These are phyloP conservation scores for Reutealis trisperma DNA, from an alignment of 345 rosid species.

Conservation along the genomic window DNA sequence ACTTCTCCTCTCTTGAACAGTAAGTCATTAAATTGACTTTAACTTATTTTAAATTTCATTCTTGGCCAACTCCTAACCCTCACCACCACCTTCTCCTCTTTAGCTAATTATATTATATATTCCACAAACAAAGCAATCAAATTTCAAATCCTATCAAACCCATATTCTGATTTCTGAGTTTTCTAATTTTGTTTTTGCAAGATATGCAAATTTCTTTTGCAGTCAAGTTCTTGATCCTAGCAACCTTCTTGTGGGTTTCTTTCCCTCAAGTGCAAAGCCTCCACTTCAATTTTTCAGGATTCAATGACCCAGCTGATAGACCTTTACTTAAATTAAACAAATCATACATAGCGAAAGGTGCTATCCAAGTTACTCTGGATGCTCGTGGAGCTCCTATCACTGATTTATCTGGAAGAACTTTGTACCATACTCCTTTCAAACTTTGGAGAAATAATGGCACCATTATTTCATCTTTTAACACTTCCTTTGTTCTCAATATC, in stretches of 20 bases:
- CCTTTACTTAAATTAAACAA: neutral
- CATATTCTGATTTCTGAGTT: neutral
- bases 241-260: neutral
- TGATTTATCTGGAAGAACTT: slow-evolving; percentile 41
- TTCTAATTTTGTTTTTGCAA: neutral
- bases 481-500: slow-evolving; percentile 62
- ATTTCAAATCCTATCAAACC: too few relatives aligned
- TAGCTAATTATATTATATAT: too few relatives aligned
- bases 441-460: slow-evolving; percentile 37
- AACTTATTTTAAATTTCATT: too few relatives aligned
- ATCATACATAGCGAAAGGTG: slow-evolving; percentile 5
- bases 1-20: neutral
- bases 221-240: neutral
- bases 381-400: slow-evolving; percentile 15
- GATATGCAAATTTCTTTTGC: neutral
- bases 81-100: neutral
- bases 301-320: slow-evolving; percentile 1
- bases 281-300: slow-evolving; percentile 36
- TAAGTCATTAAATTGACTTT: neutral
- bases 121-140: too few relatives aligned
- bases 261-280: slow-evolving; percentile 28
- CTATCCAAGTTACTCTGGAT: slow-evolving; percentile 72
- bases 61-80: neutral
- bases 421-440: slow-evolving; percentile 40
- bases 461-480: slow-evolving; percentile 41